These are phyloP conservation scores for Catenaria anguillulae DNA, from an alignment of 371 early-diverging fungal genomes.

Conservation along the genomic window DNA sequence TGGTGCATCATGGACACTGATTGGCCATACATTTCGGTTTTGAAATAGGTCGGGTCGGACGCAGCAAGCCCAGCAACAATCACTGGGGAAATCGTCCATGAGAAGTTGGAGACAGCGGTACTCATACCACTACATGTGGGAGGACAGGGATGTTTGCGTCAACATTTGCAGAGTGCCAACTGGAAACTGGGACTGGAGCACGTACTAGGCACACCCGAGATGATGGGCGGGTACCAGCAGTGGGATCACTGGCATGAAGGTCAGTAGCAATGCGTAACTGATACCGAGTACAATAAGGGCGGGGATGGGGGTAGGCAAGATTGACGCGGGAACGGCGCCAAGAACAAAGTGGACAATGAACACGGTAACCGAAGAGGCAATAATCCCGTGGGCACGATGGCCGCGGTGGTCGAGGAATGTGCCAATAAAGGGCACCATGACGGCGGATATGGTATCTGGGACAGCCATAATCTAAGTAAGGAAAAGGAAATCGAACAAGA, in stretches of 20 bases:
- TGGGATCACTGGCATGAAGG: slow-evolving; percentile 1
- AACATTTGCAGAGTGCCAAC: background rate
- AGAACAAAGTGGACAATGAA: slow-evolving; percentile 21
- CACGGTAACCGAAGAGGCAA: slow-evolving; percentile 20
- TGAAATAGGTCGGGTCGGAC: slow-evolving; percentile 15
- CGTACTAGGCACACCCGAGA: slow-evolving; percentile 7
- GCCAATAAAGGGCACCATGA: slow-evolving; percentile 37
- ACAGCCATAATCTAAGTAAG: slow-evolving; percentile 24
- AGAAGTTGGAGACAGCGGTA: slow-evolving; percentile 22
- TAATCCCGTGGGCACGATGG: slow-evolving; percentile 18
- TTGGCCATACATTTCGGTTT: slow-evolving; percentile 10
- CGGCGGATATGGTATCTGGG: slow-evolving; percentile 39
- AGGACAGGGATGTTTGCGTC: background rate
- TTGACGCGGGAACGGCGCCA: slow-evolving; percentile 13
- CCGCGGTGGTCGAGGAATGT: slow-evolving; percentile 35
- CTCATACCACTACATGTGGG: slow-evolving; percentile 10
- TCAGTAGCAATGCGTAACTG: slow-evolving; percentile 24
- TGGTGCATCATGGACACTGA: slow-evolving; percentile 10
- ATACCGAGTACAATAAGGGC: slow-evolving; percentile 38
- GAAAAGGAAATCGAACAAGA: slow-evolving; percentile 6
- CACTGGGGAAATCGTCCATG: slow-evolving; percentile 31
- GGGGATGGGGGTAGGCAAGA: slow-evolving; percentile 28
- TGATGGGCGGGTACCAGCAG: background rate
- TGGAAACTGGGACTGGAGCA: background rate
- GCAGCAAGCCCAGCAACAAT: slow-evolving; percentile 23